Base-by-base conservation (phyloP, 2,329 filamentous ascomycete genomes). In the Daldinia eschscholtzii region DNA sequence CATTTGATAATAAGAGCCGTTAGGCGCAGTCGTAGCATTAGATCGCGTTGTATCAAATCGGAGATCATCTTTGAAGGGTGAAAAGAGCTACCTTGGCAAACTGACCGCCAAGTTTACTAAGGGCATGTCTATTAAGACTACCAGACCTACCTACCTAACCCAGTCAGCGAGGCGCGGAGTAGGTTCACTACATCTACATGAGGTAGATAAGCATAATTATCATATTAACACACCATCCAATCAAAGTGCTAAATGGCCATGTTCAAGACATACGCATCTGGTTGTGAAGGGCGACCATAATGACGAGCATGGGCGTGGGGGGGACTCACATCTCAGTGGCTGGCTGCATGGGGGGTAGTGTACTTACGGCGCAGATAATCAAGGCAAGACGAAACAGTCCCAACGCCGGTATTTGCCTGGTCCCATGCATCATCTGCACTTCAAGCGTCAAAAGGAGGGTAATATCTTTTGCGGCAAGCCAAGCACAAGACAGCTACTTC, bases 41-140 rank as follows among this genome's bases (percentile, higher is more conserved):
- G 48, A 60, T 66, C 44, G 52, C n/a, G 63, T 68, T 42, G 61
- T 46, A 64, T 61, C 44, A 64, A 68, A 68, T 64, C 61, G 65
- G 39, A 64, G 61, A 64, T 67, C 65, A 41, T 64, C 28, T 57
- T 39, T 20, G 20, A 42, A 30, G 55, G 26, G 13, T 44, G 33
- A 18, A 39, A 15, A 39, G 15, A 39, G 35, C 35, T 39, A 57
- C 10, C 6, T 18, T n/a, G 26, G 42, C 28, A 23, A 37, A 33
- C 10, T 15, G n/a, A 15, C 12, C 35, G 20, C 42, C 42, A 48
- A 30, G 37, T 26, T 37, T 41, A 28, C 13, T 10, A 20, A 5
- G 18, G 10, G 6, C 30, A 33, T 6, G 30, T 39, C 35, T 39
- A 39, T 13, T 13, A 20, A 35, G 30, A 37, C 13, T 55, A 53